phyloP scores from a whole-genome alignment of 371 early-diverging fungal species.

The Batkoa obscura region DNA sequence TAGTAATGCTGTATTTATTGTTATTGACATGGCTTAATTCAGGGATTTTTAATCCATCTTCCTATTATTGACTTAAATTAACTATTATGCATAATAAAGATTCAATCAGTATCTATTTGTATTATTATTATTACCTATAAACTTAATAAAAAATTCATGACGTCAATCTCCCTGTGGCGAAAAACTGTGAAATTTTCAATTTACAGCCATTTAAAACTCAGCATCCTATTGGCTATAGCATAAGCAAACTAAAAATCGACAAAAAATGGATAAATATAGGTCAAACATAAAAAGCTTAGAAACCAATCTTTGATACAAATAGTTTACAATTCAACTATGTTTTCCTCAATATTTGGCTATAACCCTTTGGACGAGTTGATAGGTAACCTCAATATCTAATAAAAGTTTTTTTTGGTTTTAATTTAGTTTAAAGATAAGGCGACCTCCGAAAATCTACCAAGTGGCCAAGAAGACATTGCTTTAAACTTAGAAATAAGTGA shows the following conservation, averaged over 20 bases:
- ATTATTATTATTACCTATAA: too few species aligned
- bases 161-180: too few species aligned
- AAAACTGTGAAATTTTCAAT: too few species aligned
- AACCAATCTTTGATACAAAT: background rate
- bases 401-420: background rate
- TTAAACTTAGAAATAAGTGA: conserved; percentile 75
- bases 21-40: conserved; percentile 5
- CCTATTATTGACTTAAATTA: too few species aligned
- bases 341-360: conserved; percentile 10
- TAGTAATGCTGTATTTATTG: background rate
- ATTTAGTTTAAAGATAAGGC: conserved; percentile 34
- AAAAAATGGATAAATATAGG: background rate
- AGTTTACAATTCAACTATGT: conserved; percentile 5
- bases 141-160: too few species aligned
- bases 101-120: too few species aligned
- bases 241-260: too few species aligned
- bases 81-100: too few species aligned
- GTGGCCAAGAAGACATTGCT: conserved; percentile 62
- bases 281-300: background rate
- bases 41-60: background rate
- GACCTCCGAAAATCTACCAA: conserved; percentile 75
- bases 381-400: conserved; percentile 16
- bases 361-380: conserved; percentile 27
- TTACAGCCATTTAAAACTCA: too few species aligned
- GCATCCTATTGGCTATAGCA: too few species aligned